A percentile compares a stretch with the other conserved stretches of the same genome.
phyloP scores from a whole-genome alignment of 768 basidiomycete species.

The Serendipita indica region DNA sequence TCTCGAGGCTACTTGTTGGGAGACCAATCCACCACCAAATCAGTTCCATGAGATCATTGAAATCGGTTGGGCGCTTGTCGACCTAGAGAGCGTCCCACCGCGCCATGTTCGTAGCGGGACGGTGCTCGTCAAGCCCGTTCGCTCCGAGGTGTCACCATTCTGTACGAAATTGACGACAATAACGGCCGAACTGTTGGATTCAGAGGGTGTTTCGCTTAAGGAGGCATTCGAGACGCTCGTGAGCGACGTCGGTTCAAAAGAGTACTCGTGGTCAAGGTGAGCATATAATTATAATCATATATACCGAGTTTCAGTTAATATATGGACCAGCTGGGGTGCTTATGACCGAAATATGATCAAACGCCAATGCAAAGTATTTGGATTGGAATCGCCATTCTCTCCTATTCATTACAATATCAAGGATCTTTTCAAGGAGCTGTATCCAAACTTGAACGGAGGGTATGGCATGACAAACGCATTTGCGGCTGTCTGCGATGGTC shows the following conservation, averaged over 20 bases:
- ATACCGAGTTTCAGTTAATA: not conserved
- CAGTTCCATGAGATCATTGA: slow-evolving; percentile 4
- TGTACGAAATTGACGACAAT: slow-evolving; percentile 7
- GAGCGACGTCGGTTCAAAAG: not conserved
- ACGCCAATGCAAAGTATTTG: not conserved
- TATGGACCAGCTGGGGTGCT: slow-evolving; percentile 2
- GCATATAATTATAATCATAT: too few species aligned
- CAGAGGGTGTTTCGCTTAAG: not conserved
- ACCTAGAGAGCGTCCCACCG: not conserved
- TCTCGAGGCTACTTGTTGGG: slow-evolving; percentile 4
- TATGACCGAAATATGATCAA: slow-evolving; percentile 4
- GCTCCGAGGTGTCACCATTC: not conserved
- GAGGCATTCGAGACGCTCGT: not conserved
- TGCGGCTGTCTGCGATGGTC: not conserved
- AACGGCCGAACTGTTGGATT: not conserved
- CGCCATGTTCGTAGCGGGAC: not conserved
- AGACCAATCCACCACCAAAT: not conserved
- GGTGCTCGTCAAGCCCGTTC: not conserved
- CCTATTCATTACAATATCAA: slow-evolving; percentile 4
- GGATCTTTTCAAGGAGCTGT: not conserved
- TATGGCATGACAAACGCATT: not conserved
- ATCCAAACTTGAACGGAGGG: not conserved
- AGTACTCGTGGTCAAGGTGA: not conserved
- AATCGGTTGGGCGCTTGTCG: slow-evolving; percentile 2
- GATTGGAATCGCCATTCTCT: not conserved